Base-by-base conservation (phyloP, 345 rosid species). In the Moricandia arvensis region DNA sequence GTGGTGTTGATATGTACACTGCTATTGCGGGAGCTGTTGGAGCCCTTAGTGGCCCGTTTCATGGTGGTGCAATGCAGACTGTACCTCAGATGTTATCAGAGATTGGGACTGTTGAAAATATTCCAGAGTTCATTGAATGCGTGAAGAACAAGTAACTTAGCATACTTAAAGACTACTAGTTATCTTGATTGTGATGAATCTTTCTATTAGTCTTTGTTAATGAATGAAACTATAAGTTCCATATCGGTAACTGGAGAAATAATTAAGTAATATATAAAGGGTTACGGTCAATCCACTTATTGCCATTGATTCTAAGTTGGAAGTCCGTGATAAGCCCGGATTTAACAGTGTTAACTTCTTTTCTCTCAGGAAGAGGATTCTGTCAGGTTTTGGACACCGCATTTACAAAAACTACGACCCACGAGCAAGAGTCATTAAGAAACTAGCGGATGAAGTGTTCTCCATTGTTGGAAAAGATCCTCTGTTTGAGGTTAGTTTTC, bases 361-460 rank as follows among this genome's bases (percentile, higher is more conserved):
- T 1, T 35, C 34, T 59, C 69, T 43, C 41, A 94, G 98, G 87
- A 91, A 90, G 83, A 83, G 91, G 80, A 94, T 91, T 86, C 87
- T 94, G 96, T 94, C 95, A 3, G 98, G 98, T 71, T 94, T 94
- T 84, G 97, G 98, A 41, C 98, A 94, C 68, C 97, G 97, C 34
- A 97, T 94, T 2, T 94, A 94, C 88, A 94, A 91, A 82, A 94
- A 89, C 88, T 94, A 94, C 60, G 98, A 94, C 80, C 98, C 98
- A 3, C 81, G 98, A 69, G 97, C 98, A 55, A 94, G 87, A 82
- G 95, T 91, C 84, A 90, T 90, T 16, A 91, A 75, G 83, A 90
- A 87, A 80, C 73, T 94, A 59, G 96, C 98, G 15, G 96, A 91
- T 77, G 96, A 94, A 87, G 98, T 94, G 49, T 94, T 94, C 85